Percentiles rank a stretch among this genome's conserved stretches.
Conservation (phyloP, 2,329 filamentous ascomycete genomes). For the Sphaerulina vaccinii region DNA sequence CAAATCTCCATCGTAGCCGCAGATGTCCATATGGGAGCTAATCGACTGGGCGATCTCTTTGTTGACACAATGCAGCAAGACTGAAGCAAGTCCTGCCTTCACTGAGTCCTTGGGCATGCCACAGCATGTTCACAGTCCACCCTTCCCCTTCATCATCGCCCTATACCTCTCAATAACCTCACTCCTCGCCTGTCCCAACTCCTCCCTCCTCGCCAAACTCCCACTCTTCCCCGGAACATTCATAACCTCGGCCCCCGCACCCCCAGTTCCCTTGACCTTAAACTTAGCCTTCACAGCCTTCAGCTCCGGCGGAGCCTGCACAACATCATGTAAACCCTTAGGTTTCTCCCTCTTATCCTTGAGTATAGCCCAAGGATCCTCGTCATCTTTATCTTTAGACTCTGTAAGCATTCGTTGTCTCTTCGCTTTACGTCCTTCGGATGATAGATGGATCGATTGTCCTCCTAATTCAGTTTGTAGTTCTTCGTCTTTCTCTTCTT, state of each 20-base stretch:
- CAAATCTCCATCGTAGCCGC: too few species aligned
- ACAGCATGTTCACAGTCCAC: slow-evolving; percentile 11
- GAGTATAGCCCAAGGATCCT: slow-evolving; percentile 76
- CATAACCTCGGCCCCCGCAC: slow-evolving; percentile 64
- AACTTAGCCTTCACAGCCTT: slow-evolving; percentile 63
- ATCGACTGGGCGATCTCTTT: too few species aligned
- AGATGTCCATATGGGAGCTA: too few species aligned
- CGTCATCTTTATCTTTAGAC: slow-evolving; percentile 55
- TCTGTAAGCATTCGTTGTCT: slow-evolving; percentile 44
- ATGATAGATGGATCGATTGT: slow-evolving; percentile 62
- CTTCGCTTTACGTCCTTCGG: slow-evolving; percentile 52
- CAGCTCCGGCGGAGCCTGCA: slow-evolving; percentile 72
- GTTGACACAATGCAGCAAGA: too few species aligned
- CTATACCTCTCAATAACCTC: slow-evolving; percentile 74
- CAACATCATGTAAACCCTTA: slow-evolving; percentile 57
- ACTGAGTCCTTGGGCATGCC: too few species aligned
- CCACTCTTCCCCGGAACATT: slow-evolving; percentile 69
- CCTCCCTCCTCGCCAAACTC: slow-evolving; percentile 70
- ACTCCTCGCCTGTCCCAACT: slow-evolving; percentile 66
- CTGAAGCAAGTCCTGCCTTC: too few species aligned
- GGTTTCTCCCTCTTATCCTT: slow-evolving; percentile 63
- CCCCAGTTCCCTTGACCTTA: slow-evolving; percentile 57
- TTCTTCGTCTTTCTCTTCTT: slow-evolving; percentile 61
- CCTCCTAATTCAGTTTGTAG: slow-evolving; percentile 63
- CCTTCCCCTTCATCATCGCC: slow-evolving; percentile 60